Percentiles rank a stretch among this genome's conserved stretches.
These are phyloP conservation scores for Fusarium sp. DNA, from an alignment of 2,329 filamentous ascomycete species.

Conservation along the genomic window DNA sequence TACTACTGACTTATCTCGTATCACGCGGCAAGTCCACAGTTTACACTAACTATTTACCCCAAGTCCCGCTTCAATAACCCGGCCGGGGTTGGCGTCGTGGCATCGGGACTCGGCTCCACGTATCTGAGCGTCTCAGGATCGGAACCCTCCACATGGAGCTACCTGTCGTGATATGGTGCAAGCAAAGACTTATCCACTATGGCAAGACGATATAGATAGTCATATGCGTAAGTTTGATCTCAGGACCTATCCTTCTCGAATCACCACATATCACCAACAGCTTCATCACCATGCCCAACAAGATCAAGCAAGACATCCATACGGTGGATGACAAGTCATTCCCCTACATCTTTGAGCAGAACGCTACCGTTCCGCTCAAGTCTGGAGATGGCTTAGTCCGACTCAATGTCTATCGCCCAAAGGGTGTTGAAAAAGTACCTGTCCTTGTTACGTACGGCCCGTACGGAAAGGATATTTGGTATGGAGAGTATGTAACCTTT, in stretches of 20 bases:
- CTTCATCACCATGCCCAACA: conserved; percentile 44
- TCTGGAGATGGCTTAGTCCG: conserved; percentile 6
- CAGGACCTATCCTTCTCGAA: not conserved
- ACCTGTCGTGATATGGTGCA: conserved; percentile 3
- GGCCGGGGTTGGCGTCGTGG: not conserved
- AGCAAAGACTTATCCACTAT: not conserved
- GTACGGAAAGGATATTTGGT: conserved; percentile 78
- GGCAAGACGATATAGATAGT: conserved; percentile 7
- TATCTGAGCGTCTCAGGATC: conserved; percentile 7
- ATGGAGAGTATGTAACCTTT: conserved; percentile 57
- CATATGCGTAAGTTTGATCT: not conserved
- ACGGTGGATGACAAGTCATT: conserved; percentile 42
- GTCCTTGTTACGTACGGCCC: conserved; percentile 78
- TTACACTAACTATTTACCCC: not conserved
- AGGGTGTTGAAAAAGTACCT: conserved; percentile 51
- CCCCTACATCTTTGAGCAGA: conserved; percentile 33
- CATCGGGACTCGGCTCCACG: conserved; percentile 36
- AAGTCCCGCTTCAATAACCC: not conserved
- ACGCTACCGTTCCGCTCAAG: conserved; percentile 26
- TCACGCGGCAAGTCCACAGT: too few relatives aligned
- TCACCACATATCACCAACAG: not conserved
- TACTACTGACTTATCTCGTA: too few relatives aligned
- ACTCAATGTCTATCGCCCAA: conserved; percentile 17
- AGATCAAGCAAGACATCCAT: conserved; percentile 44
- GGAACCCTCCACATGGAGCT: conserved; percentile 27